Evolutionary conservation across 192 early-diverging fungal genomes (phyloP), one percentile per base, ranked within the genome.

Genomic region (Podila verticillata): DNA sequence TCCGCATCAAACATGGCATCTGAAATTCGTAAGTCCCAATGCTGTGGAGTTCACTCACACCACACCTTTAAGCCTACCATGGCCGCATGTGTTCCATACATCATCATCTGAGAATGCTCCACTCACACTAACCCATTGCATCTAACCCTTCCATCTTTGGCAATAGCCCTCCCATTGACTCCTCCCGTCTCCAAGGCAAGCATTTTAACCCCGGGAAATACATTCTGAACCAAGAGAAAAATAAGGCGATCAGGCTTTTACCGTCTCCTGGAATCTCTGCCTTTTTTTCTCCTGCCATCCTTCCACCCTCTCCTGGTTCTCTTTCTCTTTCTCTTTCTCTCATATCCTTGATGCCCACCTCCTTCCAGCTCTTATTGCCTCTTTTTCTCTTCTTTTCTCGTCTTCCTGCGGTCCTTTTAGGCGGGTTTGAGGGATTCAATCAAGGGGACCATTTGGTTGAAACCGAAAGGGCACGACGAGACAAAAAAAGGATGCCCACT

Each of bases 171-270:
- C 30, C 64, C 79, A 4, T 67, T 63, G 61, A 63, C 79, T 48
- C 63, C 65, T 63, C 67, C 79, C 34, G 54, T 68, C 26, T 68
- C 66, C 47, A 75, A 81, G 63, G 73, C 63, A 70, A 78, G 74
- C 48, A 56, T 15, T 0, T n/a, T 10, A 54, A 24, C 24, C 51
- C 24, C 22, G 24, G 51, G 30, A 28, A n/a, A 60, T 3, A 60
- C 9, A 57, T 26, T n/a, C 20, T 5, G 12, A 12, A n/a, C 22
- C 7, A 57, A 26, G 22, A n/a, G n/a, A n/a, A n/a, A n/a, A n/a
- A n/a, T n/a, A n/a, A n/a, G 54, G 54, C 54, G 22, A 57, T 26
- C 26, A 28, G 54, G 19, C 12, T 28, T 28, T 57, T 26, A 26
- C 26, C 29, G 30, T 28, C 22, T 32, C 29, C 26, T 60, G 26